Evolutionary conservation across 495 filamentous ascomycete species (phyloP).

Genomic region (Saxispiralis lemnorum): DNA sequence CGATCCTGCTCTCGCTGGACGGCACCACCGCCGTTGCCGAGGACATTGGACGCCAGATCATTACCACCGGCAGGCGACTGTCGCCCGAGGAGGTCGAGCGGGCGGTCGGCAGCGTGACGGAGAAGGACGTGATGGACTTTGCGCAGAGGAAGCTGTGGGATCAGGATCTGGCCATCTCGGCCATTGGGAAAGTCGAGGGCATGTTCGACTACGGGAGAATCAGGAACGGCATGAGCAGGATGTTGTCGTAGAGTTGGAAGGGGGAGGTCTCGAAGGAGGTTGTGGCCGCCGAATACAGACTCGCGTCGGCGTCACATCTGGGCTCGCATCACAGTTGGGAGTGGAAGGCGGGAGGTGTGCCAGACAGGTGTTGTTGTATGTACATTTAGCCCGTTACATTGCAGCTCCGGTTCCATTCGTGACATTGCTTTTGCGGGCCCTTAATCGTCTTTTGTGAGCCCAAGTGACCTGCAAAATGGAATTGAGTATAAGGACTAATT

Average conservation of each 20-base stretch:
- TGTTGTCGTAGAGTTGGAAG: slow-evolving; percentile 30
- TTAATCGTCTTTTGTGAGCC: too few species aligned
- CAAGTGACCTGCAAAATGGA: too few species aligned
- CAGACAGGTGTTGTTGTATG: too few species aligned
- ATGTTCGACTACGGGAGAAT: slow-evolving; percentile 78
- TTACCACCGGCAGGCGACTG: slow-evolving; percentile 87
- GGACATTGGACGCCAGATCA: slow-evolving; percentile 95
- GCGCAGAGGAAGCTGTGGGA: slow-evolving; percentile 86
- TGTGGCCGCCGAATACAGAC: background rate
- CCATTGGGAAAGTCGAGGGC: slow-evolving; percentile 83
- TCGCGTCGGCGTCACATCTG: too few species aligned
- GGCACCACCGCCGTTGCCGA: slow-evolving; percentile 93
- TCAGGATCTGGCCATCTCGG: slow-evolving; percentile 82
- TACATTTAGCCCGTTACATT: too few species aligned
- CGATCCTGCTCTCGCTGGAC: slow-evolving; percentile 88
- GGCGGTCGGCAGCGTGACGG: slow-evolving; percentile 67
- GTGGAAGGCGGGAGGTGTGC: too few species aligned
- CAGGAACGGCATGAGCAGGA: slow-evolving; percentile 77
- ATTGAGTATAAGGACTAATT: too few species aligned
- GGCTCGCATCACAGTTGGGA: too few species aligned
- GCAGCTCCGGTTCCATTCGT: too few species aligned
- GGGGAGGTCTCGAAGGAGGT: background rate
- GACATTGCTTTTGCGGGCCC: too few species aligned
- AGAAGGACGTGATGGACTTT: slow-evolving; percentile 94
- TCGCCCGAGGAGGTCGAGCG: slow-evolving; percentile 85